These are phyloP conservation scores for Skeletonema costatum DNA, from an alignment of 108 stramenopile species.

Conservation along the genomic window DNA sequence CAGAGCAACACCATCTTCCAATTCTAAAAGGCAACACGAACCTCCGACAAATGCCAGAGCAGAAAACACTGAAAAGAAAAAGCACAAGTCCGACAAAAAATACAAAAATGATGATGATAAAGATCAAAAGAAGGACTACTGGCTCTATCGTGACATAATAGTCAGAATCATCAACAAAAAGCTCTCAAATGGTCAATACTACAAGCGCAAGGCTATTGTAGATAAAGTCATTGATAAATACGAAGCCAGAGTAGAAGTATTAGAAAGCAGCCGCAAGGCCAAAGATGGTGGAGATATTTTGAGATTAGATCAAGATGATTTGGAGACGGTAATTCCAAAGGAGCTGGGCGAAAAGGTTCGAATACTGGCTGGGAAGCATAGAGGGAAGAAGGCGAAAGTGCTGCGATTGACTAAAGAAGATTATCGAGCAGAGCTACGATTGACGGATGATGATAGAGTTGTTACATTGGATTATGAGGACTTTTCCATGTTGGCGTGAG, in stretches of 20 bases:
- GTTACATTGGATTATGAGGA: conserved; percentile 59
- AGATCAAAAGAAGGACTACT: conserved; percentile 55
- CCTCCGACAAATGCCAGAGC: neutral
- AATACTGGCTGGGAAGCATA: conserved; percentile 70
- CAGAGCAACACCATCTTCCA: neutral
- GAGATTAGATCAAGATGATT: conserved; percentile 81
- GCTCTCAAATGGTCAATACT: conserved; percentile 71
- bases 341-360: conserved; percentile 61
- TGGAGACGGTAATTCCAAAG: conserved; percentile 89
- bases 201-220: conserved; percentile 85
- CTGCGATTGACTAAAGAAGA: conserved; percentile 52
- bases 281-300: conserved; percentile 64
- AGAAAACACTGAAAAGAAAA: neutral
- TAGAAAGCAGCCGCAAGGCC: conserved; percentile 42
- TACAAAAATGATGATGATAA: conserved; percentile 5
- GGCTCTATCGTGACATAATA: conserved; percentile 77
- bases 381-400: conserved; percentile 70
- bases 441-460: conserved; percentile 52
- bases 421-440: conserved; percentile 50
- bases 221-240: conserved; percentile 66
- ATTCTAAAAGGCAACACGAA: conserved; percentile 8
- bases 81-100: conserved; percentile 12
- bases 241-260: conserved; percentile 70
- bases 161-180: conserved; percentile 86
- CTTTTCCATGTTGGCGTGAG: conserved; percentile 48